Base-by-base conservation (phyloP, 2,329 filamentous ascomycete genomes). In the Cordyceps farinosa region DNA sequence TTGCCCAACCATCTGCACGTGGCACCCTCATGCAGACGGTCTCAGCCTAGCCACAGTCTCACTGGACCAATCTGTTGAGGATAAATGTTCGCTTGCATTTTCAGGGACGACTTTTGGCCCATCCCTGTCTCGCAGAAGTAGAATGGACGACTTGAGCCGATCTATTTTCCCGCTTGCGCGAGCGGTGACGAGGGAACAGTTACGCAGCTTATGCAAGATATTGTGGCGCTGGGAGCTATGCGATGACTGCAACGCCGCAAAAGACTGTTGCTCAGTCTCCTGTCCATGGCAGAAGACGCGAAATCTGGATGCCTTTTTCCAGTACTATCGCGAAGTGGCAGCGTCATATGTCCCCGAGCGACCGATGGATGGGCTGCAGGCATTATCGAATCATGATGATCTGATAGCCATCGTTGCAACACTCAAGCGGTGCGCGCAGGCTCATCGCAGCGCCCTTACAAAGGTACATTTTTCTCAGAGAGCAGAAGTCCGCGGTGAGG, bases 341-440 rank as follows among this genome's bases (percentile, higher is more conserved):
- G 42, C 50, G 5, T 54, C n/a, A 6, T 64, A 63, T 42, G 36
- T 65, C 7, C 64, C 61, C 1, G 47, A 50, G 17, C 15, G n/a
- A 13, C 51, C 50, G 22, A 48, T 38, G 38, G 40, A 61, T 9
- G 48, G 36, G 3, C 9, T 52, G 2, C 54, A 40, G n/a, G 44
- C 64, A 3, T 61, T 65, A 29, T 52, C 48, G 7, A 60, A 17
- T 4, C 61, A 65, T 30, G 52, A 32, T n/a, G 64, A 65, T 22
- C 47, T 63, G 17, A 32, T 47, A 13, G 48, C 53, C 27, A 42
- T 65, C 13, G 50, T 65, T 29, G 34, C 40, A 7, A 17, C 34
- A n/a, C 13, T 65, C 9, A 59, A 53, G 30, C 29, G 27, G 8
- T 27, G 40, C 10, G 38, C 53, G 5, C 42, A 55, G 30, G 11